Conservation (phyloP, 2,329 filamentous ascomycete genomes). For the Blastomyces silverae region DNA sequence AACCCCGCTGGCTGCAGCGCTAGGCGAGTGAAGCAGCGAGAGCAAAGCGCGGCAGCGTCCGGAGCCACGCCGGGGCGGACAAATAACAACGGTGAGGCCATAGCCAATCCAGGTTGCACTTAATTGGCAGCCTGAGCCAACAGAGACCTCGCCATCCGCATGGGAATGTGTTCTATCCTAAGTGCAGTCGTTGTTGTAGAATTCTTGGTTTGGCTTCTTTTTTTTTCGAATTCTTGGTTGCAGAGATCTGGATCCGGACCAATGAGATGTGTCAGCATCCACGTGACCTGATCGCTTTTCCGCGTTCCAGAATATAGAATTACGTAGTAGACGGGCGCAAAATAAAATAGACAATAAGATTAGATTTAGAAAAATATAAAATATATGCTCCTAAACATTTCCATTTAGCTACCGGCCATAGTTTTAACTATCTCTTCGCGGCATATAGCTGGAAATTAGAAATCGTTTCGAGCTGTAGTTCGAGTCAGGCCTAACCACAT, state of each 20-base stretch:
- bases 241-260: background rate
- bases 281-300: background rate
- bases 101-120: slow-evolving; percentile 21
- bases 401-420: background rate
- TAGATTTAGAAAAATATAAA: too few relatives aligned
- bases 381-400: too few relatives aligned
- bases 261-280: background rate
- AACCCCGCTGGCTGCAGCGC: slow-evolving; percentile 20
- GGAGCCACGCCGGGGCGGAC: slow-evolving; percentile 30
- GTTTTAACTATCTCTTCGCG: background rate
- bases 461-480: background rate
- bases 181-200: slow-evolving; percentile 7
- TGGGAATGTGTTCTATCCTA: background rate
- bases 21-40: slow-evolving; percentile 30
- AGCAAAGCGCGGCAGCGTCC: slow-evolving; percentile 31
- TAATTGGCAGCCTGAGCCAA: slow-evolving; percentile 15
- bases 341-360: background rate
- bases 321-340: too few relatives aligned
- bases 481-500: background rate
- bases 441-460: background rate
- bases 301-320: too few relatives aligned
- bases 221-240: background rate
- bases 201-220: background rate
- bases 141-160: slow-evolving; percentile 8
- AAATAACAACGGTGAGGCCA: slow-evolving; percentile 35